phyloP scores from a whole-genome alignment of 108 stramenopile genomes.

The Parietichytrium sp. region DNA sequence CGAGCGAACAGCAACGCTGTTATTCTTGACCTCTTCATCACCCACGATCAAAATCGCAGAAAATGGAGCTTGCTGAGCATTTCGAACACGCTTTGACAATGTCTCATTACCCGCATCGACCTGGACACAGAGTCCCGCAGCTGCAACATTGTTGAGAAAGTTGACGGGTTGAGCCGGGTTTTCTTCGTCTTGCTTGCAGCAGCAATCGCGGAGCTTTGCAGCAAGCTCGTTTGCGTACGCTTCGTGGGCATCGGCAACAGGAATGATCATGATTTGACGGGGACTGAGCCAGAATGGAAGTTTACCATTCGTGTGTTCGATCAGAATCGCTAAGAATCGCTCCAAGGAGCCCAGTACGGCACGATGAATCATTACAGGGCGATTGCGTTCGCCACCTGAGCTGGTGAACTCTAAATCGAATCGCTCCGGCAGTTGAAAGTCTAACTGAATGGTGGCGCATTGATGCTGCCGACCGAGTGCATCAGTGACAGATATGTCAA shows the following conservation, averaged over 20 bases:
- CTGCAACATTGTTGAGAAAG: background rate
- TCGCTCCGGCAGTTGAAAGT: conserved; percentile 97
- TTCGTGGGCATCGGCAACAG: conserved; percentile 80
- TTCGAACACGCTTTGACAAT: conserved; percentile 26
- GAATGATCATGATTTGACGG: conserved; percentile 88
- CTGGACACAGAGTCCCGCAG: background rate
- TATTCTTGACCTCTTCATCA: background rate
- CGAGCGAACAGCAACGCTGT: background rate
- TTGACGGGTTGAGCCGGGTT: background rate
- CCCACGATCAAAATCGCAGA: conserved; percentile 5
- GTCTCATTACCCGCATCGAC: background rate
- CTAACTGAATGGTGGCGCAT: conserved; percentile 97
- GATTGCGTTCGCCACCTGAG: conserved; percentile 44
- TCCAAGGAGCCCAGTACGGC: conserved; percentile 98
- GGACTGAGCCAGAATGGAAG: conserved; percentile 99
- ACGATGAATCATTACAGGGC: conserved; percentile 96
- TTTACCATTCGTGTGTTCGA: conserved; percentile 96
- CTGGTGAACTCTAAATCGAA: conserved; percentile 74
- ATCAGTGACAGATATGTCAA: conserved; percentile 99
- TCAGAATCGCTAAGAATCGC: conserved; percentile 96
- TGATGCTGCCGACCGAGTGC: conserved; percentile 98
- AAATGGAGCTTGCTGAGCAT: background rate
- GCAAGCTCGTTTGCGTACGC: conserved; percentile 68
- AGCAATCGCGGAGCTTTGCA: background rate
- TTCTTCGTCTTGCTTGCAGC: background rate